Percentiles rank a stretch among this genome's conserved stretches.
Evolutionary conservation across 2,329 filamentous ascomycete genomes (phyloP).

Genomic region (Knoxdaviesia capensis): DNA sequence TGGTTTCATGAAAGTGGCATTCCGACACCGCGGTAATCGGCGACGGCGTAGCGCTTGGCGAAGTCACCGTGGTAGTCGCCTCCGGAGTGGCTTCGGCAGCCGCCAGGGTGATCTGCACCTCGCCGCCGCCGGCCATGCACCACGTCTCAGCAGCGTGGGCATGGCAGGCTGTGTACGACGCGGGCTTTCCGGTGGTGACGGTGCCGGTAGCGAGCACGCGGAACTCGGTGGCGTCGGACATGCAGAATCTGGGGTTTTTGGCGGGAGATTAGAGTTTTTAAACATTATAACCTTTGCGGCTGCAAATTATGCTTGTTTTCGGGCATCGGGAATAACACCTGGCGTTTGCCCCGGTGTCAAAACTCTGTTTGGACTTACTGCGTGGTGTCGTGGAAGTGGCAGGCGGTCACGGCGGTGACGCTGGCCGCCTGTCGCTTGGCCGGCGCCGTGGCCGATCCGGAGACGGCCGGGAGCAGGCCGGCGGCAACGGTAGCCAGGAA

Average conservation of each 20-base stretch:
- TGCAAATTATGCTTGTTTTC: too few relatives aligned
- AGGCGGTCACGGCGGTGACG: constrained; percentile 18
- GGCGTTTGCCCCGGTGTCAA: too few relatives aligned
- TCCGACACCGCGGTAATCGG: constrained; percentile 17
- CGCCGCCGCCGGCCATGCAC: constrained; percentile 22
- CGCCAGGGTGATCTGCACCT: constrained; percentile 16
- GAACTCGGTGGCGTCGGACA: constrained; percentile 21
- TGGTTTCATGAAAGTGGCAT: constrained; percentile 20
- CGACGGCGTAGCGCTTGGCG: constrained; percentile 2
- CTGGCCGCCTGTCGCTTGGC: constrained; percentile 2
- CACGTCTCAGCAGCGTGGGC: constrained; percentile 36
- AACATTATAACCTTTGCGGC: not conserved
- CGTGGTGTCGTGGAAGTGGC: constrained; percentile 19
- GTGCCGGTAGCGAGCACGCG: constrained; percentile 25
- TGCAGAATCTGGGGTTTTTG: constrained; percentile 17
- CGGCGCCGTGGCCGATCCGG: too few relatives aligned
- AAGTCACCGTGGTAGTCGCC: constrained; percentile 3
- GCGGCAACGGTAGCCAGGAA: too few relatives aligned
- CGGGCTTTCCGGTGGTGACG: constrained; percentile 31
- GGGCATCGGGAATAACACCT: too few relatives aligned
- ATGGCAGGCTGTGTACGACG: constrained; percentile 46
- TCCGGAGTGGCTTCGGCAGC: constrained; percentile 6
- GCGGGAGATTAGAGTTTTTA: not conserved
- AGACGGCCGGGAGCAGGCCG: too few relatives aligned
- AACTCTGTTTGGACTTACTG: constrained; percentile 13